These are phyloP conservation scores for Colletotrichum spaethianum DNA, from an alignment of 2,329 filamentous ascomycete species.

Conservation along the genomic window DNA sequence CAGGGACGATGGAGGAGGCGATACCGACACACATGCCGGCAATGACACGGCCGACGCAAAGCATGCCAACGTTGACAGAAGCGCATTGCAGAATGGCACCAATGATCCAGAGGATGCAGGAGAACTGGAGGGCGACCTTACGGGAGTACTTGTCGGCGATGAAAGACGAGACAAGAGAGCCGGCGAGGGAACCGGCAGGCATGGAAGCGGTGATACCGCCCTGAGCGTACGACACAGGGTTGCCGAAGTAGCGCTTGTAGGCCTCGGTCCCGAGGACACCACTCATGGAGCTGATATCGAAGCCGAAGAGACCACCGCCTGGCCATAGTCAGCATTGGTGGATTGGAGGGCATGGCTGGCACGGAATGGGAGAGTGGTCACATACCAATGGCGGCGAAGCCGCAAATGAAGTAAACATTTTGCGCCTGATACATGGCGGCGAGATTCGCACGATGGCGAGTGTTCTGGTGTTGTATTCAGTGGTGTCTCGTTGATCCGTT, in stretches of 20 bases:
- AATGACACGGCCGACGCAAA: slow-evolving; percentile 79
- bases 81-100: slow-evolving; percentile 71
- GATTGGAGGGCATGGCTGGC: too few species aligned
- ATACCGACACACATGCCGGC: slow-evolving; percentile 83
- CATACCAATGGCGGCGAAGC: slow-evolving; percentile 73
- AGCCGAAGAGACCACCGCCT: slow-evolving; percentile 82
- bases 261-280: slow-evolving; percentile 76
- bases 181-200: slow-evolving; percentile 80
- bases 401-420: slow-evolving; percentile 73
- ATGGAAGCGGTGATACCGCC: slow-evolving; percentile 81
- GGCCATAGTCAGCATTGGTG: slow-evolving; percentile 42
- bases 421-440: slow-evolving; percentile 57
- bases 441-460: slow-evolving; percentile 19
- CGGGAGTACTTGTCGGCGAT: slow-evolving; percentile 66
- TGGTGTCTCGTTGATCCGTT: background rate
- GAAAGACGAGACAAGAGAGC: slow-evolving; percentile 65
- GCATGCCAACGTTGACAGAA: slow-evolving; percentile 77
- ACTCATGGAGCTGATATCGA: slow-evolving; percentile 84
- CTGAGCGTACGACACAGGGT: slow-evolving; percentile 71
- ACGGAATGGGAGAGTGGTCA: slow-evolving; percentile 1
- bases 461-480: slow-evolving; percentile 1
- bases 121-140: slow-evolving; percentile 63
- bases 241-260: slow-evolving; percentile 81
- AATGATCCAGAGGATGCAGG: slow-evolving; percentile 66
- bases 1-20: slow-evolving; percentile 78